These are phyloP conservation scores for Clarkia xantiana DNA, from an alignment of 345 rosid genomes.

Conservation along the genomic window DNA sequence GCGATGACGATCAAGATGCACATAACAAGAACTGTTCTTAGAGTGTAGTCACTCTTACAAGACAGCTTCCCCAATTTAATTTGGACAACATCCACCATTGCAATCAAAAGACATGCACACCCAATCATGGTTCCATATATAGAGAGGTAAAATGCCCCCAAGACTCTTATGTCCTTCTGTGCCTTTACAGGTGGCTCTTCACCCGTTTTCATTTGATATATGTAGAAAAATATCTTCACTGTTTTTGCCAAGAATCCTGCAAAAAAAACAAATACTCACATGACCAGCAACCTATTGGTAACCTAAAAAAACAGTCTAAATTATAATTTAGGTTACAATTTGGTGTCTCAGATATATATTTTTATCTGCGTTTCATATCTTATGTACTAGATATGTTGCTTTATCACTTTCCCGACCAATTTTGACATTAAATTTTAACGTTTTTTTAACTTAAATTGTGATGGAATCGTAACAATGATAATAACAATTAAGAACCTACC, in stretches of 20 bases:
- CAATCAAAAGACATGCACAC: conserved; percentile 5
- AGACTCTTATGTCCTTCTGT: neutral
- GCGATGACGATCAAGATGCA: neutral
- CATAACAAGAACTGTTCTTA: neutral
- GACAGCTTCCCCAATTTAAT: conserved; percentile 9
- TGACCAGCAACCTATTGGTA: too few species aligned
- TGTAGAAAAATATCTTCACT: conserved; percentile 11
- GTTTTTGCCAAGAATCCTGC: conserved; percentile 10
- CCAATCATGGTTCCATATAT: conserved; percentile 9
- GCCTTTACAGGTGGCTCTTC: fast-evolving
- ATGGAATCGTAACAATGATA: too few species aligned
- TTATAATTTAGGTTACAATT: too few species aligned
- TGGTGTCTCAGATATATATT: too few species aligned
- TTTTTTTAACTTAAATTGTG: too few species aligned
- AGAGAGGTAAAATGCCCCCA: conserved; percentile 2
- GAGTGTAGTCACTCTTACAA: neutral
- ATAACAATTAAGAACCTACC: too few species aligned
- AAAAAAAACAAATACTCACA: too few species aligned
- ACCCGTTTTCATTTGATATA: neutral
- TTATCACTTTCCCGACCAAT: too few species aligned
- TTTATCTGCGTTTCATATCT: too few species aligned
- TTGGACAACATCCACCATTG: conserved; percentile 10
- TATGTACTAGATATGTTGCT: too few species aligned
- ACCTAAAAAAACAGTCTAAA: too few species aligned
- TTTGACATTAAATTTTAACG: too few species aligned